Base-by-base conservation (phyloP, 1,284 basidiomycete genomes). In the Cystobasidium pallidum region DNA sequence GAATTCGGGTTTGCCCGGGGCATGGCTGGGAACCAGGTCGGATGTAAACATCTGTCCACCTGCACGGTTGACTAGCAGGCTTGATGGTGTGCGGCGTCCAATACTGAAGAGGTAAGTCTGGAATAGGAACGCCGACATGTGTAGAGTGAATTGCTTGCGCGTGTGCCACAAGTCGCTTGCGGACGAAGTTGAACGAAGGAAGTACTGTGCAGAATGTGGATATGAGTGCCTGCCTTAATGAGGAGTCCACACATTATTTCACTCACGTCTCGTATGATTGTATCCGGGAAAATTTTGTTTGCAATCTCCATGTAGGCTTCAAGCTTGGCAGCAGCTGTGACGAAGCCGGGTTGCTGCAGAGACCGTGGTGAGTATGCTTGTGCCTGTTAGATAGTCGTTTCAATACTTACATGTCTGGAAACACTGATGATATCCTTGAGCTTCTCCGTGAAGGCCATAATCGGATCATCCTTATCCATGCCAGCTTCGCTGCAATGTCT, bases 121-220 rank as follows among this genome's bases (percentile, higher is more conserved):
- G 85, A 99, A 99, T 78, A 91, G 91, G 49, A 87, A 88, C 0
- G 91, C 86, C 0, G 96, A 92, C 52, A 92, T 85, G 80, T 99
- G 94, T 52, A 91, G 82, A 11, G 94, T 90, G 81, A 99, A 97
- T 81, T 97, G 93, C 83, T 97, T 99, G 75, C 96, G 88, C 88
- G 98, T 92, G 74, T 92, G 86, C 94, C 95, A 99, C 4, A 99
- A 85, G 77, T 96, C 93, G 73, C 88, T 87, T 1, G 95, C 88
- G 3, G 86, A 86, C 32, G 86, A 83, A 91, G 97, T 96, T 28
- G 89, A 90, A 61, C 87, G 87, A 54, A 88, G 85, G 88, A 99
- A 91, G 80, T 93, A 99, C 91, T 96, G 36, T 64, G 13, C 11
- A 34, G 17, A n/a, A n/a, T 24, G 43, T 19, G 11, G 28, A 41